Conservation (phyloP, 2,329 filamentous ascomycete genomes). For the Fusarium burgessii region DNA sequence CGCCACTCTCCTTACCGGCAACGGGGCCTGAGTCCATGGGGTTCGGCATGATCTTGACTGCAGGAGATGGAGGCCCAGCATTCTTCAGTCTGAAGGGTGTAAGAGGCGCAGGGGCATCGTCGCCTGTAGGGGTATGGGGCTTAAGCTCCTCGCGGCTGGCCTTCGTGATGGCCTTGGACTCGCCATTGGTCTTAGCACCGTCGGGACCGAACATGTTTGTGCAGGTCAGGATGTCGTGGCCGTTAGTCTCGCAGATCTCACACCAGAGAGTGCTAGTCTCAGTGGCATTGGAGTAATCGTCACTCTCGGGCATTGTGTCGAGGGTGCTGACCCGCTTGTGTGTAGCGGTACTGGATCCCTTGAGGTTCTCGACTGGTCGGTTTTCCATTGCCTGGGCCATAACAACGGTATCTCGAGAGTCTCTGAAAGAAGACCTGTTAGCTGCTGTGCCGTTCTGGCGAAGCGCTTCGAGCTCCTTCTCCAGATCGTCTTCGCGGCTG, state of each 20-base stretch:
- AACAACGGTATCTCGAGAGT: constrained; percentile 75
- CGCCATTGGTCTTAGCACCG: constrained; percentile 50
- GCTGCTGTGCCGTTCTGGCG: constrained; percentile 57
- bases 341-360: constrained; percentile 61
- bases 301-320: constrained; percentile 78
- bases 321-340: constrained; percentile 68
- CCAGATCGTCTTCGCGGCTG: constrained; percentile 83
- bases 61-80: constrained; percentile 51
- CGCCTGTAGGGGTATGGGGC: constrained; percentile 57
- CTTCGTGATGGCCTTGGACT: constrained; percentile 52
- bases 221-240: constrained; percentile 95
- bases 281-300: constrained; percentile 75
- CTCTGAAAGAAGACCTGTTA: constrained; percentile 70
- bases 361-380: constrained; percentile 60
- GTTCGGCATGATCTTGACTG: constrained; percentile 67
- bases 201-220: constrained; percentile 83
- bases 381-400: constrained; percentile 64
- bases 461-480: constrained; percentile 81
- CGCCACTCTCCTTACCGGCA: constrained; percentile 81
- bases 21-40: constrained; percentile 75
- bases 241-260: constrained; percentile 92
- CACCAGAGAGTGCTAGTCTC: constrained; percentile 86
- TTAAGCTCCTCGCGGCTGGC: constrained; percentile 53
- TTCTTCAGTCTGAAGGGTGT: constrained; percentile 63
- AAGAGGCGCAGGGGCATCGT: constrained; percentile 66